Conservation (phyloP, 179 eudicot genomes). For the Spergularia azorica region DNA sequence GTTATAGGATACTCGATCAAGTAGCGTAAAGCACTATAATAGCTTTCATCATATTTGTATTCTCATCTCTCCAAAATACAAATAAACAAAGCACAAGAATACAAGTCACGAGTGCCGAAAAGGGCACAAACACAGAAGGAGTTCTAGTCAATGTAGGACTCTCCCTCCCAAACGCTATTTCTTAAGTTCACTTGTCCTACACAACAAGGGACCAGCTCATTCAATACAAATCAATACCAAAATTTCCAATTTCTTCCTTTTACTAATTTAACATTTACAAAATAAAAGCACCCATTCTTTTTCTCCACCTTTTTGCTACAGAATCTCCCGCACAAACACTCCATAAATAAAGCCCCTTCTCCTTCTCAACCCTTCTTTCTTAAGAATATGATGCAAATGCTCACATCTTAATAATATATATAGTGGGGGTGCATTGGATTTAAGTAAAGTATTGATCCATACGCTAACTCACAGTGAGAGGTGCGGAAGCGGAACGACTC, state of each 20-base stretch:
- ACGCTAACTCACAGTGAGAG: background rate
- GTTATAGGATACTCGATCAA: too few species aligned
- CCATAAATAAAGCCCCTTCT: background rate
- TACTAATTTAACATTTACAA: background rate
- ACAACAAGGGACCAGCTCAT: background rate
- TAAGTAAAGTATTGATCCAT: background rate
- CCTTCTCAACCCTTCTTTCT: background rate
- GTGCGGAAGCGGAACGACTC: too few species aligned
- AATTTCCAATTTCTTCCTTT: background rate
- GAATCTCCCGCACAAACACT: slow-evolving; percentile 3
- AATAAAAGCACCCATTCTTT: background rate
- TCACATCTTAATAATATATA: background rate
- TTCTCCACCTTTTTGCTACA: background rate
- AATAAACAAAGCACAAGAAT: background rate
- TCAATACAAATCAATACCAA: slow-evolving; percentile 8
- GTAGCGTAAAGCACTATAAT: too few species aligned
- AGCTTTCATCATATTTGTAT: too few species aligned
- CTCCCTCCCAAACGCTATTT: background rate
- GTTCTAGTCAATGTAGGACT: slow-evolving; percentile 21
- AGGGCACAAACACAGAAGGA: slow-evolving; percentile 10
- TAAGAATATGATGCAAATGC: slow-evolving; percentile 12
- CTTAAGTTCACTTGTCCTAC: background rate
- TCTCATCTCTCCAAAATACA: slow-evolving; percentile 2
- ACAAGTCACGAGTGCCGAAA: slow-evolving; percentile 15
- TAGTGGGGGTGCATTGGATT: background rate